Evolutionary conservation across 1,284 basidiomycete genomes (phyloP).

Genomic region (Mycosarcoma mackinlayi): DNA sequence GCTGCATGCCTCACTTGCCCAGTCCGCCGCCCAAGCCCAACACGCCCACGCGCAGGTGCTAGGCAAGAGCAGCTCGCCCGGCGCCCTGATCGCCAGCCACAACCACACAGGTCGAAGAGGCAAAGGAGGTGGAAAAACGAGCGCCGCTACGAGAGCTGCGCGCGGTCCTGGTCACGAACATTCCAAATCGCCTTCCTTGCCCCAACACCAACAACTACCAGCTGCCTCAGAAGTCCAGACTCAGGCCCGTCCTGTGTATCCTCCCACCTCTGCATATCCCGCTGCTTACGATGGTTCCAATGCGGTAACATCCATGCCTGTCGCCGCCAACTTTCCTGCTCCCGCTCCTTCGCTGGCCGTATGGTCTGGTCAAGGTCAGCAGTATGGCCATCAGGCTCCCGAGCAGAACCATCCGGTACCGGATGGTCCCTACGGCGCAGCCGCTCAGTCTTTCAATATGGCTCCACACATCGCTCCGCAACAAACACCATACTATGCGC

Average conservation of each 20-base stretch:
- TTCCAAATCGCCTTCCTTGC: slow-evolving; percentile 14
- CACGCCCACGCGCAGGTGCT: slow-evolving; percentile 58
- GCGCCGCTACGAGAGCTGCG: slow-evolving; percentile 26
- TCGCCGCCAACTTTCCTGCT: slow-evolving; percentile 4
- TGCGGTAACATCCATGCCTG: slow-evolving; percentile 6
- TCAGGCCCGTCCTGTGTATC: slow-evolving; percentile 22
- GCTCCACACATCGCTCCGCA: slow-evolving; percentile 22
- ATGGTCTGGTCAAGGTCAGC: slow-evolving; percentile 19
- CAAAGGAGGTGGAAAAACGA: slow-evolving; percentile 35
- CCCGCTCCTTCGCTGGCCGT: slow-evolving; percentile 5
- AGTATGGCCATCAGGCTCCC: slow-evolving; percentile 17
- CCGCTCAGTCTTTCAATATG: slow-evolving; percentile 14
- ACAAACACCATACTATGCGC: slow-evolving; percentile 21
- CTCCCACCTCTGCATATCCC: slow-evolving; percentile 8
- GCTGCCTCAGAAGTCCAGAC: background rate
- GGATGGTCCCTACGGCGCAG: slow-evolving; percentile 3
- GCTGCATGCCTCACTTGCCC: slow-evolving; percentile 81
- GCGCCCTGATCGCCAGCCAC: slow-evolving; percentile 40
- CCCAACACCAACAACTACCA: background rate
- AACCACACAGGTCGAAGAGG: slow-evolving; percentile 43
- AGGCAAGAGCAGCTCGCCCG: slow-evolving; percentile 51
- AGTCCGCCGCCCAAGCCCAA: slow-evolving; percentile 62
- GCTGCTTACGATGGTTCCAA: slow-evolving; percentile 6
- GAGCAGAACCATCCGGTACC: slow-evolving; percentile 5
- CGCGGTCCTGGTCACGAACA: slow-evolving; percentile 18